A percentile compares a stretch with the other conserved stretches of the same genome.
Conservation (phyloP, 148 eudicot genomes). For the Vaccinium myrtillus region DNA sequence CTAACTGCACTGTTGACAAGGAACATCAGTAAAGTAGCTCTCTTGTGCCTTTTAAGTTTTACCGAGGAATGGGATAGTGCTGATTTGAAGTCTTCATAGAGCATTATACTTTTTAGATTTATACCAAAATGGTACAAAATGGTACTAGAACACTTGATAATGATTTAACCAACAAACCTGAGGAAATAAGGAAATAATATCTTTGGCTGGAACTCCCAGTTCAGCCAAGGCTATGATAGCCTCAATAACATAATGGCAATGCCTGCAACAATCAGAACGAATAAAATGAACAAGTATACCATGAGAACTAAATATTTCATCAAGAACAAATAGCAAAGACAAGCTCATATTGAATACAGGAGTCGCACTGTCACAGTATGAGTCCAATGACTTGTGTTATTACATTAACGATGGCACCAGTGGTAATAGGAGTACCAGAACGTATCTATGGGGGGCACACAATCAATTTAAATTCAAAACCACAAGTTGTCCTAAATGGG, state of each 20-base stretch:
- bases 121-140: background rate
- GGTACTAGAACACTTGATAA: background rate
- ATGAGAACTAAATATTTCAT: background rate
- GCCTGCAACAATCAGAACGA: conserved; percentile 41
- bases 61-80: background rate
- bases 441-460: background rate
- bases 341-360: background rate
- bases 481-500: background rate
- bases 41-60: background rate
- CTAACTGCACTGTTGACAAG: background rate
- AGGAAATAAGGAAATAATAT: conserved; percentile 77
- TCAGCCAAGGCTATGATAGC: conserved; percentile 92
- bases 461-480: background rate
- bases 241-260: conserved; percentile 79
- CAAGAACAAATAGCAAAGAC: conserved; percentile 6
- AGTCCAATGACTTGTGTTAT: background rate
- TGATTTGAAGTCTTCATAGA: background rate
- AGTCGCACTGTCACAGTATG: background rate
- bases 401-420: background rate
- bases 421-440: background rate
- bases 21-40: background rate
- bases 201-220: conserved; percentile 77
- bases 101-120: background rate
- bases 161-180: conserved; percentile 56
- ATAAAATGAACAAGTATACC: conserved; percentile 4